Conservation (phyloP, 805 yeast species). For the Yamadazyma takamatsuzukensis region DNA sequence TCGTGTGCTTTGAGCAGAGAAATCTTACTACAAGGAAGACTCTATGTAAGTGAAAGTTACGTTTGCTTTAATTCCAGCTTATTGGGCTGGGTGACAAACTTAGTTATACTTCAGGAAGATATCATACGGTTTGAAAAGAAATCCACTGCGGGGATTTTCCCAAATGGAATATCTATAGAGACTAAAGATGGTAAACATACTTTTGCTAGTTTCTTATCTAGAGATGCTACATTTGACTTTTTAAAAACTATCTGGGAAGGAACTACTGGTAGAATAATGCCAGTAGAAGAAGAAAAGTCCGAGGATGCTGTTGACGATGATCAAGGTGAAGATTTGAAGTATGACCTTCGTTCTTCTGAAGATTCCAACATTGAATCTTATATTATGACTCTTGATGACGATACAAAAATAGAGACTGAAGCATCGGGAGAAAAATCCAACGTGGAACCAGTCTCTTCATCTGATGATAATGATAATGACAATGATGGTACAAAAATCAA, state of each 20-base stretch:
- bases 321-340: constrained; percentile 18
- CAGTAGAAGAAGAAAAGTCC: constrained; percentile 16
- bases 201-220: constrained; percentile 82
- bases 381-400: constrained; percentile 40
- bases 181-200: constrained; percentile 63
- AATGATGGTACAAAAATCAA: constrained; percentile 2
- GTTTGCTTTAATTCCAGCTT: constrained; percentile 84
- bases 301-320: constrained; percentile 16
- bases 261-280: constrained; percentile 23
- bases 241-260: constrained; percentile 68
- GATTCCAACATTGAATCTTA: constrained; percentile 19
- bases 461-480: neutral
- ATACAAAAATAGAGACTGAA: constrained; percentile 25
- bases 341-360: neutral
- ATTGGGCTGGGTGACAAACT: constrained; percentile 85
- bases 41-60: constrained; percentile 74
- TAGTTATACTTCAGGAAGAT: constrained; percentile 69
- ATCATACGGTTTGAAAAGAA: constrained; percentile 73
- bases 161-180: constrained; percentile 78
- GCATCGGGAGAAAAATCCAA: constrained; percentile 7
- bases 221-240: constrained; percentile 74
- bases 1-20: constrained; percentile 88
- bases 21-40: constrained; percentile 79
- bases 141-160: constrained; percentile 83
- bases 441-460: neutral